phyloP scores from a whole-genome alignment of 2,329 filamentous ascomycete species.

The Botrytis pseudocinerea region DNA sequence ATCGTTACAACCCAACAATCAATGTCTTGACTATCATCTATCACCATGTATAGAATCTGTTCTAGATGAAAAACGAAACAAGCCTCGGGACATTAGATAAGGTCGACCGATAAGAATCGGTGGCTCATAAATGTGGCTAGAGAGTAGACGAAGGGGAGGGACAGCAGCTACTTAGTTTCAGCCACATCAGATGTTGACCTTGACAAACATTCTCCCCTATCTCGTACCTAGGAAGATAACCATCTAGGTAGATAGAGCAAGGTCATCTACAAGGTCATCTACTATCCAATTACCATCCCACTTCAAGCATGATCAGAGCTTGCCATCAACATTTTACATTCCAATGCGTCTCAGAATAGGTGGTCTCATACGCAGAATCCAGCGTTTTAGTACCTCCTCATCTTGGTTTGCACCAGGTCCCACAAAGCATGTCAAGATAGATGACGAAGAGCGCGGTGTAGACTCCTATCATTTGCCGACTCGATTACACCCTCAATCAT shows the following conservation, averaged over 20 bases:
- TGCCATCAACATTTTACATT: background rate
- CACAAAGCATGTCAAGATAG: constrained; percentile 39
- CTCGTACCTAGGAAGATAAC: background rate
- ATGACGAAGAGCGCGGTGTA: constrained; percentile 36
- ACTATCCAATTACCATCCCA: background rate
- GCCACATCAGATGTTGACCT: constrained; percentile 3
- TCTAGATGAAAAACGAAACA: background rate
- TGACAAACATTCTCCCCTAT: background rate
- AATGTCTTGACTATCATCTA: background rate
- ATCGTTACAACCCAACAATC: background rate
- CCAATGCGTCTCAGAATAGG: constrained; percentile 22
- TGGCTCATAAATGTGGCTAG: constrained; percentile 5
- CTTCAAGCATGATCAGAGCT: background rate
- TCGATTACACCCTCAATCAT: background rate
- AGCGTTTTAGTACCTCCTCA: constrained; percentile 1
- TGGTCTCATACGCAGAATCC: constrained; percentile 13
- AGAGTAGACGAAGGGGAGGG: background rate
- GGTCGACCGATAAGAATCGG: background rate
- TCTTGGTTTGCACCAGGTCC: constrained; percentile 11
- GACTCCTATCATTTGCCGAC: background rate
- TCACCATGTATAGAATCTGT: background rate
- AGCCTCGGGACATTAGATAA: background rate
- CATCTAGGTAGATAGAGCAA: background rate
- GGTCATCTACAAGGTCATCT: background rate
- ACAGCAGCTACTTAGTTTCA: background rate